Percentiles rank a stretch among this genome's conserved stretches.
These are phyloP conservation scores for Lactifluus echinatus DNA, from an alignment of 768 basidiomycete genomes.

Conservation along the genomic window DNA sequence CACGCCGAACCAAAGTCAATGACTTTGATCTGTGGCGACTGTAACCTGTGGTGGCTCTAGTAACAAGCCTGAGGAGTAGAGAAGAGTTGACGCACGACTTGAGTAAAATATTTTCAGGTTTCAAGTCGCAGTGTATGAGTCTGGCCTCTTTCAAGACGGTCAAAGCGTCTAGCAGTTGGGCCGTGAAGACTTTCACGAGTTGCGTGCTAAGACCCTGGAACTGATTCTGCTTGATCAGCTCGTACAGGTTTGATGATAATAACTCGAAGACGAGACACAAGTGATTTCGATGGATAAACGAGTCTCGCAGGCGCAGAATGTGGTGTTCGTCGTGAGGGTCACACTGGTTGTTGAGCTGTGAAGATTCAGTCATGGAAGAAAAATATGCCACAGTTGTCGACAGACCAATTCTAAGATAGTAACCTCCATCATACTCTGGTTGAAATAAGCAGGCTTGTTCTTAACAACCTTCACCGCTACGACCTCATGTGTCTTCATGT, in stretches of 20 bases:
- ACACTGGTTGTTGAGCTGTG: slow-evolving; percentile 84
- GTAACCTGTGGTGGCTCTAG: slow-evolving; percentile 47
- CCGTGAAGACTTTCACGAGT: slow-evolving; percentile 97
- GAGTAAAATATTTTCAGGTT: slow-evolving; percentile 96
- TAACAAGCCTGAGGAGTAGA: slow-evolving; percentile 1
- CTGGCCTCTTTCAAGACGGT: slow-evolving; percentile 91
- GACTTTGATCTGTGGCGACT: slow-evolving; percentile 97
- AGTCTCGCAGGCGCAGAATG: slow-evolving; percentile 89
- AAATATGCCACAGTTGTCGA: slow-evolving; percentile 21
- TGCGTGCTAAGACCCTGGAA: slow-evolving; percentile 96
- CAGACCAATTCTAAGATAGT: slow-evolving; percentile 91
- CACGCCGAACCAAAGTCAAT: slow-evolving; percentile 99
- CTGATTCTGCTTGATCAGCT: slow-evolving; percentile 99
- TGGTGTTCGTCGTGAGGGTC: slow-evolving; percentile 96
- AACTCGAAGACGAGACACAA: slow-evolving; percentile 97
- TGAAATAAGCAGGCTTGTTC: slow-evolving; percentile 99
- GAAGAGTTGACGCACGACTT: slow-evolving; percentile 61
- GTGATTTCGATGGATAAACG: slow-evolving; percentile 94
- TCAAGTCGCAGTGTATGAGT: slow-evolving; percentile 96
- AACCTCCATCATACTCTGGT: slow-evolving; percentile 99
- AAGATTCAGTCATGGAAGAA: not conserved
- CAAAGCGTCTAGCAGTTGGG: slow-evolving; percentile 87
- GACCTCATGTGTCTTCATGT: slow-evolving; percentile 98
- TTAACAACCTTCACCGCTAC: slow-evolving; percentile 99
- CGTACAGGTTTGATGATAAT: slow-evolving; percentile 94